Conservation (phyloP, 768 basidiomycete species). For the Lyophyllum decastes region DNA sequence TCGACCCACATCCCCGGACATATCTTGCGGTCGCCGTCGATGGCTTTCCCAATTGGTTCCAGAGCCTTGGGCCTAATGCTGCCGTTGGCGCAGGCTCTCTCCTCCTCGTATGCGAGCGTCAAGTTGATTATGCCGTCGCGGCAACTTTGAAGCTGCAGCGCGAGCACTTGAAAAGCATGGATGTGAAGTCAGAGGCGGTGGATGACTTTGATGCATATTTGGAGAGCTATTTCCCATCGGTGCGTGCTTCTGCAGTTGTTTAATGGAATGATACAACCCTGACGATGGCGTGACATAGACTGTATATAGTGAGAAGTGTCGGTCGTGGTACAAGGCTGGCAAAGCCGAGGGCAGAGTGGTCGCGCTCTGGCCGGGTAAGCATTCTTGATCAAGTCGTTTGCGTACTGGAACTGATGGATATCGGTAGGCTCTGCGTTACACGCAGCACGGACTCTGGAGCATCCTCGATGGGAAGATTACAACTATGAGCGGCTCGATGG, state of each 20-base stretch:
- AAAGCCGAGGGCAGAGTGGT: constrained; percentile 58
- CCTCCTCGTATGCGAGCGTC: constrained; percentile 54
- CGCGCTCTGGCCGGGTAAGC: constrained; percentile 60
- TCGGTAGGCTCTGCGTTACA: constrained; percentile 52
- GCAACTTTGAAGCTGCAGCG: constrained; percentile 62
- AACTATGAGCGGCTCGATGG: constrained; percentile 48
- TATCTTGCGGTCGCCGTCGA: constrained; percentile 62
- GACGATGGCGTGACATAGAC: constrained; percentile 35
- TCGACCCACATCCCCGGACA: constrained; percentile 53
- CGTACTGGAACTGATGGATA: neutral
- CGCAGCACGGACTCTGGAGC: constrained; percentile 44
- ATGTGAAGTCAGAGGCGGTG: constrained; percentile 59
- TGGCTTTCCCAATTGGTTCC: constrained; percentile 73
- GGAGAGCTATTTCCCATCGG: constrained; percentile 52
- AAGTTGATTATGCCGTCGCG: constrained; percentile 57
- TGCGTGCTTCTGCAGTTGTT: constrained; percentile 16
- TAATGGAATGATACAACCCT: neutral
- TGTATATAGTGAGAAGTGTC: constrained; percentile 57
- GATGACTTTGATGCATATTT: constrained; percentile 63
- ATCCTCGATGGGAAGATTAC: constrained; percentile 70
- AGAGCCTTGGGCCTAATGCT: constrained; percentile 56
- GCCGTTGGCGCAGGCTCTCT: constrained; percentile 56
- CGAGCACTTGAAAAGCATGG: constrained; percentile 63
- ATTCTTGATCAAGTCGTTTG: neutral
- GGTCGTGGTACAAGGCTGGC: constrained; percentile 67